Evolutionary conservation across 1,139 yeast genomes (phyloP), one percentile per base, ranked within the genome.

Genomic region (Pneumocystis murina): DNA sequence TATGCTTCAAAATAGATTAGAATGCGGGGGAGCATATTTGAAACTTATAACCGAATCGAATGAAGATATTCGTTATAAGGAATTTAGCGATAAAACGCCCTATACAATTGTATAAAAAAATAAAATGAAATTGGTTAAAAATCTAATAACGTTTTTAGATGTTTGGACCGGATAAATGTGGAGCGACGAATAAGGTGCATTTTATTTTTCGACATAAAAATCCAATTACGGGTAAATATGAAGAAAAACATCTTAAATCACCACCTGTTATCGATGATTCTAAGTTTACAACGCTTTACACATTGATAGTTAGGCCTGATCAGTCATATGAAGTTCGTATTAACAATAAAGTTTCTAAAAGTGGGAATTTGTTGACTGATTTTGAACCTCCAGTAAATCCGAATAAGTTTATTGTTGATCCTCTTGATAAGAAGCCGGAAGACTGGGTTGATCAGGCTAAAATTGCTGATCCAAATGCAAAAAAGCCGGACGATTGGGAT

Each of bases 131-230:
- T 17, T 20, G n/a, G 12, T 40, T 40, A 24, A 8, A 10, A 10
- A 8, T 10, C 4, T 48, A 48, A 48, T 24, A n/a, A 12, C 1
- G 55, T 14, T 48, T 48, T 48, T 16, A 48, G 55, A 86, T 90
- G 94, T 91, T 91, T 78, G 97, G 97, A 35, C 97, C 97, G 48
- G 97, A 91, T 75, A 82, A 80, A 72, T 91, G 97, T 76, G 95
- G 95, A 2, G 74, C 84, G 62, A 81, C 85, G 61, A 87, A 89
- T 76, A 85, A 84, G 74, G 84, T 90, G 38, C 95, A 87, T 71
- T 82, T 90, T 68, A 87, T 89, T 64, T 71, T 89, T 65, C 81
- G 80, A 65, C 81, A 86, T 70, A 75, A 77, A 70, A 80, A 82
- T 71, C 85, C 84, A 55, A 69, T 72, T 57, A 78, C 83, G n/a